These are phyloP conservation scores for Aspergillus diversus DNA, from an alignment of 495 filamentous ascomycete genomes.

Conservation along the genomic window DNA sequence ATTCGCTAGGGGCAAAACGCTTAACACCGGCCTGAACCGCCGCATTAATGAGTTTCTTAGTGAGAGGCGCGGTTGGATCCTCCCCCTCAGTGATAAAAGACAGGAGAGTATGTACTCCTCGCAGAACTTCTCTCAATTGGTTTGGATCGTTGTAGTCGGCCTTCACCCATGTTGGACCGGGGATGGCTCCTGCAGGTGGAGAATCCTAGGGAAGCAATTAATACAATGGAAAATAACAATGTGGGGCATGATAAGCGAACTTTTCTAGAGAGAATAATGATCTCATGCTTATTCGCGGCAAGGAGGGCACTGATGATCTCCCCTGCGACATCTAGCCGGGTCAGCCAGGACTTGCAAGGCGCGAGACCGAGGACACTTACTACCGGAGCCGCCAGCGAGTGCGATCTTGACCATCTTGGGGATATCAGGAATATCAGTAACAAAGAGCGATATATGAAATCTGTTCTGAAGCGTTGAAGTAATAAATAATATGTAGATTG, in stretches of 20 bases:
- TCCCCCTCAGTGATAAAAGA: constrained; percentile 50
- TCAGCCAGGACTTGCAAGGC: neutral
- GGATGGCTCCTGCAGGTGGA: constrained; percentile 6
- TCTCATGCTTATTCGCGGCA: constrained; percentile 54
- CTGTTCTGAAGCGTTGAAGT: too few relatives aligned
- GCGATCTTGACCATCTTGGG: too few relatives aligned
- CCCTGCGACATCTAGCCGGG: constrained; percentile 48
- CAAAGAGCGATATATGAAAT: too few relatives aligned
- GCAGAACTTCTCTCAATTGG: constrained; percentile 40
- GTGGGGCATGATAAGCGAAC: too few relatives aligned
- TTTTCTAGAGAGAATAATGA: constrained; percentile 51
- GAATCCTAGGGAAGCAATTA: constrained; percentile 3
- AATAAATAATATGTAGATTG: too few relatives aligned
- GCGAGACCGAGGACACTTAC: too few relatives aligned
- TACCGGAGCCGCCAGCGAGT: too few relatives aligned
- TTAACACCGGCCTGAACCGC: constrained; percentile 62
- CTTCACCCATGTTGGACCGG: constrained; percentile 38
- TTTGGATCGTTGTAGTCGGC: constrained; percentile 48
- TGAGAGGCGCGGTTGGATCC: constrained; percentile 38
- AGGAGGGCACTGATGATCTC: constrained; percentile 59
- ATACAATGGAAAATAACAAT: too few relatives aligned
- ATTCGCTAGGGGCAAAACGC: constrained; percentile 54
- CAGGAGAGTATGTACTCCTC: constrained; percentile 57
- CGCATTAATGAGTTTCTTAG: constrained; percentile 62
- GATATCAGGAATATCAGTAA: too few relatives aligned